phyloP scores from a whole-genome alignment of 179 eudicot genomes.

The Drosera spatulata region DNA sequence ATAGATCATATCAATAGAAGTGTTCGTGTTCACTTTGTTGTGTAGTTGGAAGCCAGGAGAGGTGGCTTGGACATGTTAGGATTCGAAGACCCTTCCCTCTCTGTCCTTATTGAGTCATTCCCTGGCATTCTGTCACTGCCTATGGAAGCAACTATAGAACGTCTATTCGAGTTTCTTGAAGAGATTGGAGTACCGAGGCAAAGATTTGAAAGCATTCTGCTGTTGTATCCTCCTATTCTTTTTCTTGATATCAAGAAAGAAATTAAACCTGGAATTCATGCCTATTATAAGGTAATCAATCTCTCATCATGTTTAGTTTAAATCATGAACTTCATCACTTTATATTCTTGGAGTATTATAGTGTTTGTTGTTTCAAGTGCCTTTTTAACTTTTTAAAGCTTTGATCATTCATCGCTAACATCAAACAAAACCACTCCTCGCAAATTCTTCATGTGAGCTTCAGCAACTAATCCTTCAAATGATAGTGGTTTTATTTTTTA shows the following conservation, averaged over 20 bases:
- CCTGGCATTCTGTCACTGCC: constrained; percentile 66
- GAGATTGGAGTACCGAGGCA: constrained; percentile 45
- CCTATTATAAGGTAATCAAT: constrained; percentile 43
- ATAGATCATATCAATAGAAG: background rate
- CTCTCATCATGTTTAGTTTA: background rate
- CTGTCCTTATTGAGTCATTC: constrained; percentile 72
- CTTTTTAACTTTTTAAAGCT: no score
- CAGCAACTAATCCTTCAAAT: background rate
- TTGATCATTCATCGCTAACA: no score
- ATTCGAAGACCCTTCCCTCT: constrained; percentile 41
- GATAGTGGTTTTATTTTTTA: background rate
- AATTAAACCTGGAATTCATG: constrained; percentile 32
- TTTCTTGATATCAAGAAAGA: constrained; percentile 40
- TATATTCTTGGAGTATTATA: background rate
- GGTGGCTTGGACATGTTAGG: constrained; percentile 80
- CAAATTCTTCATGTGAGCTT: no score
- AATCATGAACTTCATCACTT: background rate
- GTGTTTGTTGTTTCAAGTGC: no score
- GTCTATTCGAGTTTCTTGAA: constrained; percentile 42
- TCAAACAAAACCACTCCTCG: no score
- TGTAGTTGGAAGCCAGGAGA: constrained; percentile 83
- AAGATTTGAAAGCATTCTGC: constrained; percentile 40
- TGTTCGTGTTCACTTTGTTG: constrained; percentile 2
- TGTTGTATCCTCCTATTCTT: constrained; percentile 66
- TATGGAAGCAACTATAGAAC: constrained; percentile 39